phyloP scores from a whole-genome alignment of 2,329 filamentous ascomycete genomes.

The Fusarium falciforme region DNA sequence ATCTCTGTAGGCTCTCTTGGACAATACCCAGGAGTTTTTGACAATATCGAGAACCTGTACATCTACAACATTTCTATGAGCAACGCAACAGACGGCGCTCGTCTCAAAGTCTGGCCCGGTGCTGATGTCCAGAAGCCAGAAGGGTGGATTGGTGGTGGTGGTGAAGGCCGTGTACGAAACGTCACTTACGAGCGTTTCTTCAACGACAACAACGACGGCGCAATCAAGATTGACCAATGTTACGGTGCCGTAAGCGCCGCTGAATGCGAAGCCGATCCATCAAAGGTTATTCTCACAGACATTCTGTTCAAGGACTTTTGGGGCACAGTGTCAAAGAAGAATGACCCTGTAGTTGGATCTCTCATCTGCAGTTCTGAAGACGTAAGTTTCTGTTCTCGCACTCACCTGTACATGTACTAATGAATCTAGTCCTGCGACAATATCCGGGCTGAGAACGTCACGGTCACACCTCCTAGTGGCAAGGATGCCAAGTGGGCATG shows the following conservation, averaged over 20 bases:
- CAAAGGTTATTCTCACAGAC: conserved; percentile 30
- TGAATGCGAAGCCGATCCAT: not conserved
- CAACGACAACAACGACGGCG: conserved; percentile 67
- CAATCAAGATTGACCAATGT: conserved; percentile 36
- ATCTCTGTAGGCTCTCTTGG: conserved; percentile 78
- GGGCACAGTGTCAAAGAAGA: conserved; percentile 32
- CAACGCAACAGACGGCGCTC: conserved; percentile 71
- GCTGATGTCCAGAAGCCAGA: conserved; percentile 48
- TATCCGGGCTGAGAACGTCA: conserved; percentile 60
- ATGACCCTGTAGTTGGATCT: conserved; percentile 38
- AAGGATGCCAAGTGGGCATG: conserved; percentile 56
- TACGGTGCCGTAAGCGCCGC: conserved; percentile 14
- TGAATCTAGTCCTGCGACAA: conserved; percentile 50
- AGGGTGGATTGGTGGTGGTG: conserved; percentile 67
- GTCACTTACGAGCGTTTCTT: conserved; percentile 73
- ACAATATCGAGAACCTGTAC: conserved; percentile 75
- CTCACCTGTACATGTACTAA: not conserved
- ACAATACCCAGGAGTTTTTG: conserved; percentile 70
- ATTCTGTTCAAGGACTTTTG: conserved; percentile 41
- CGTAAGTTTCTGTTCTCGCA: conserved; percentile 18
- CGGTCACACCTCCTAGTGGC: conserved; percentile 60
- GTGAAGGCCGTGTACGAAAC: conserved; percentile 66
- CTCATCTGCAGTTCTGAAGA: conserved; percentile 41
- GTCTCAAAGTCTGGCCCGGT: conserved; percentile 80
- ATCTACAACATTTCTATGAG: conserved; percentile 69